Base-by-base conservation (phyloP, 2,329 filamentous ascomycete species). In the Pestalotiopsis sp. region DNA sequence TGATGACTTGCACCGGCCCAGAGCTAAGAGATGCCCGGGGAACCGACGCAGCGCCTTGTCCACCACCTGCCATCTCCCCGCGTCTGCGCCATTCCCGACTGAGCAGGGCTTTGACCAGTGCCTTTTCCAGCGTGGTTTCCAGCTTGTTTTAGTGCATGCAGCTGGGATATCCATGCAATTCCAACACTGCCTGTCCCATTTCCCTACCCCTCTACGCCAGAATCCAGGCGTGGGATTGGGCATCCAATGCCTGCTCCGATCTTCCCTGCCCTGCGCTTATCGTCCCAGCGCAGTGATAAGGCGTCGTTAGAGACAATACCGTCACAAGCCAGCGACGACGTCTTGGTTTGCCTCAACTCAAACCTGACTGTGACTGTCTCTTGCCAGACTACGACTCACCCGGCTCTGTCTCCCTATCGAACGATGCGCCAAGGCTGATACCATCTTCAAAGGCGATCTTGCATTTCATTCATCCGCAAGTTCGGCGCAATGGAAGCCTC, bases 401-500 rank as follows among this genome's bases (percentile, higher is more conserved):
- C 45, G 45, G 20, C 17, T 52, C 17, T 9, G 17, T n/a, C 45
- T n/a, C 20, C 20, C n/a, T 52, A 11, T 52, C 45, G 12, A 11
- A 36, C 6, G 57, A 27, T 59, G 57, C 23, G 57, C 25, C 4
- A n/a, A 23, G 3, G 6, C 17, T 23, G 6, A 7, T 20, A 2
- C 45, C 31, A n/a, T 20, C 17, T 20, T 52, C 45, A 9, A 52
- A 6, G 20, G 17, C n/a, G 17, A 52, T 9, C n/a, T 52, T n/a
- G 45, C n/a, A 9, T 4, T n/a, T 52, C 17, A 63, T 36, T 3
- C 25, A 20, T 14, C 49, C 40, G 9, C 38, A 36, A 9, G 7
- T 36, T 20, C 40, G 13, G 23, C 52, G 27, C 23, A 27, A 94
- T 94, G 92, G 92, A 94, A 77, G 84, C 87, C 38, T 88, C 92